Conservation (phyloP, 305 asterid genomes). For the Solanum chacoense region DNA sequence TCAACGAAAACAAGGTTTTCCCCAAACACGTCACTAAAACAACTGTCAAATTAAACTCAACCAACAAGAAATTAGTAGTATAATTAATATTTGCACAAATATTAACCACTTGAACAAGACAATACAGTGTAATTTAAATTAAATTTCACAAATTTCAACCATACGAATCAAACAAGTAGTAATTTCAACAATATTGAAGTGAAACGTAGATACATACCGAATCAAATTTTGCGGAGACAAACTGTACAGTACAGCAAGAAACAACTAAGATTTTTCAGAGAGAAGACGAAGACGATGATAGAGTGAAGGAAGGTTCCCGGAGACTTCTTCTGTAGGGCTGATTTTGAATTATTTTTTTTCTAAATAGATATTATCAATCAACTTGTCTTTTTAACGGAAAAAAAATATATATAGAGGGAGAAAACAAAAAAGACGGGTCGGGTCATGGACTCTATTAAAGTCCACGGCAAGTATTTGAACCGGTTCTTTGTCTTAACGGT, state of each 20-base stretch:
- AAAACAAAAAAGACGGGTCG: neutral
- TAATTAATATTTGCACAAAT: neutral
- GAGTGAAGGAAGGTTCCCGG: conserved; percentile 4
- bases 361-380: neutral
- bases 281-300: neutral
- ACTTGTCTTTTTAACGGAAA: neutral
- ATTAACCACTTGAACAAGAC: neutral
- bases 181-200: neutral
- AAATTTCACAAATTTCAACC: neutral
- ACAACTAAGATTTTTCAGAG: neutral
- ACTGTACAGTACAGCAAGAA: neutral
- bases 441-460: neutral
- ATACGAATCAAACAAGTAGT: neutral
- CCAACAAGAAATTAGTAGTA: neutral
- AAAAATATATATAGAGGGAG: neutral
- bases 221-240: neutral
- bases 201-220: neutral
- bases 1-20: neutral
- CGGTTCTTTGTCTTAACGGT: neutral
- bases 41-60: neutral
- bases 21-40: neutral
- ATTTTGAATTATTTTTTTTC: neutral
- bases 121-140: neutral
- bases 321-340: neutral
- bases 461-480: neutral